A percentile compares a stretch with the other conserved stretches of the same genome.
These are phyloP conservation scores for Chalciporus piperatus DNA, from an alignment of 768 basidiomycete species.

Conservation along the genomic window DNA sequence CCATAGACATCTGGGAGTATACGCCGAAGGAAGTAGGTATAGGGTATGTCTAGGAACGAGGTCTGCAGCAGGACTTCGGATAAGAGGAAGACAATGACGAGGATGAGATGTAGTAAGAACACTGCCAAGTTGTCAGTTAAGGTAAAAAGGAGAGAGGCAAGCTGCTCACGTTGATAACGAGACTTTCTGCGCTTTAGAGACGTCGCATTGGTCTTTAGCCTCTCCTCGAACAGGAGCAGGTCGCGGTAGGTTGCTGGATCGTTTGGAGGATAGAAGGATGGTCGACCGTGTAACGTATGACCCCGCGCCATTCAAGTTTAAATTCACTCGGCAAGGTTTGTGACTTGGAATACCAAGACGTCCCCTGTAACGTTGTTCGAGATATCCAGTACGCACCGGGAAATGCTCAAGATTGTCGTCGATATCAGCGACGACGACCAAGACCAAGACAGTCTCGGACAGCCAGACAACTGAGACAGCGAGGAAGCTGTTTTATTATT, in stretches of 20 bases:
- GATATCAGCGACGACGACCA: neutral
- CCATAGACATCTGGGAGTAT: constrained; percentile 52
- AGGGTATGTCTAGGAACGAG: constrained; percentile 64
- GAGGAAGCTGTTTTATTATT: neutral
- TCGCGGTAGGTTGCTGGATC: constrained; percentile 84
- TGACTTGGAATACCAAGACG: neutral
- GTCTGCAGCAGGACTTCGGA: constrained; percentile 72
- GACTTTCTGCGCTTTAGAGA: constrained; percentile 74
- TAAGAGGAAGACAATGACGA: constrained; percentile 67
- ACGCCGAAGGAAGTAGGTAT: constrained; percentile 46
- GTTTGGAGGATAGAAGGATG: constrained; percentile 57
- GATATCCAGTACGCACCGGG: neutral
- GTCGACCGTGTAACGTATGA: constrained; percentile 21
- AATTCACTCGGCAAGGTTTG: constrained; percentile 7
- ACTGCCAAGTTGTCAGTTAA: constrained; percentile 43
- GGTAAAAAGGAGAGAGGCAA: constrained; percentile 16
- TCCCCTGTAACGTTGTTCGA: neutral
- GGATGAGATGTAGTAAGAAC: constrained; percentile 67
- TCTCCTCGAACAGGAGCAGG: constrained; percentile 89
- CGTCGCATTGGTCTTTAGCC: constrained; percentile 93
- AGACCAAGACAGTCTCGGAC: neutral
- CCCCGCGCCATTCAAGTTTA: constrained; percentile 31
- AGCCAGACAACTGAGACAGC: constrained; percentile 2
- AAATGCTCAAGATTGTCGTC: neutral
- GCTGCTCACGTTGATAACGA: constrained; percentile 72